A percentile compares a stretch with the other conserved stretches of the same genome.
Evolutionary conservation across 208 protist species (phyloP).

Genomic region (Strigomonas galati): DNA sequence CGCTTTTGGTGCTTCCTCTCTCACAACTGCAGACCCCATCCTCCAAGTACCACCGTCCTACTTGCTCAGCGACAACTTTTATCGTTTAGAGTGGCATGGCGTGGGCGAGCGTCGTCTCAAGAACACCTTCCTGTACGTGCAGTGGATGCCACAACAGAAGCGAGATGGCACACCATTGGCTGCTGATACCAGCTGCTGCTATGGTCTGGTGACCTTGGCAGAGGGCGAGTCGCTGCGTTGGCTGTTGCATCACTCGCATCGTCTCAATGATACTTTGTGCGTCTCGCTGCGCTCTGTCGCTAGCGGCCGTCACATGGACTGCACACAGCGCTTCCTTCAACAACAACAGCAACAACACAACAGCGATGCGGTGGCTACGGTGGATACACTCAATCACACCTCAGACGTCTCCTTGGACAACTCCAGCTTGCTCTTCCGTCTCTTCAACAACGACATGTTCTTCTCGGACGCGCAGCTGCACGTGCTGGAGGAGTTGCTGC

Average conservation of each 20-base stretch:
- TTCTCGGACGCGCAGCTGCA: conserved; percentile 55
- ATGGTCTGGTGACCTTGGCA: conserved; percentile 71
- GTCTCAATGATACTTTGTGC: conserved; percentile 20
- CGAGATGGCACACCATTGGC: background rate
- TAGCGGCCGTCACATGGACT: conserved; percentile 49
- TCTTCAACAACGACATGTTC: conserved; percentile 89
- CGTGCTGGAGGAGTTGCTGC: conserved; percentile 53
- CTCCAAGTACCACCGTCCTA: conserved; percentile 59
- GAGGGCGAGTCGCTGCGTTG: conserved; percentile 89
- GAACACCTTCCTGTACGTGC: conserved; percentile 85
- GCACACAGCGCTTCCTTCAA: conserved; percentile 28
- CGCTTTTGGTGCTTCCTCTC: conserved; percentile 15
- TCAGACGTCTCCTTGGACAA: conserved; percentile 14
- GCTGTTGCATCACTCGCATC: conserved; percentile 70
- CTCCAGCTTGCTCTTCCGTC: conserved; percentile 59
- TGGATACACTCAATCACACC: conserved; percentile 1
- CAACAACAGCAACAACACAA: conserved; percentile 17
- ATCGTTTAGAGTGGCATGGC: conserved; percentile 81
- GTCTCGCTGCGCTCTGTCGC: conserved; percentile 50
- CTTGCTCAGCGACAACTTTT: conserved; percentile 92
- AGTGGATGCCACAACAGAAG: conserved; percentile 67
- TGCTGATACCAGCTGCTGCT: conserved; percentile 17
- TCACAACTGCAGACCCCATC: conserved; percentile 26
- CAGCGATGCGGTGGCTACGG: conserved; percentile 5
- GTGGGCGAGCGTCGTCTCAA: conserved; percentile 88